phyloP scores from a whole-genome alignment of 176 grass and related monocot genomes.

The Ananas comosus region DNA sequence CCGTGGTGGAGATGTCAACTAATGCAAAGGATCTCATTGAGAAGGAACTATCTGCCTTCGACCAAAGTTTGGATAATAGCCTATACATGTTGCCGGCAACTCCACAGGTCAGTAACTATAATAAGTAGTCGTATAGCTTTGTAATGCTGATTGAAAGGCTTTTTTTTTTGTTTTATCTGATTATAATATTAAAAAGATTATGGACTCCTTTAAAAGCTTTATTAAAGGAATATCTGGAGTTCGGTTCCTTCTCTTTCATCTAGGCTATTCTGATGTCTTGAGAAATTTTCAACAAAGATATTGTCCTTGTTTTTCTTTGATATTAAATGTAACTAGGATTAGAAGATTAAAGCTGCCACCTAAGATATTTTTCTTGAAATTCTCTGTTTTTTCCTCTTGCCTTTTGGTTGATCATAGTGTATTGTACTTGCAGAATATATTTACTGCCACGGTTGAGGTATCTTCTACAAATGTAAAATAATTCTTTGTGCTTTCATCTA shows the following conservation, averaged over 20 bases:
- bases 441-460: background rate
- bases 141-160: background rate
- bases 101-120: slow-evolving; percentile 57
- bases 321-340: background rate
- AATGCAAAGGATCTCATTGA: slow-evolving; percentile 86
- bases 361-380: no score
- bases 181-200: slow-evolving; percentile 1
- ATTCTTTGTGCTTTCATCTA: slow-evolving; percentile 9
- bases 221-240: background rate
- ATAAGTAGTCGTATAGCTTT: background rate
- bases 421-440: slow-evolving; percentile 9
- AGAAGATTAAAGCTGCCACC: no score
- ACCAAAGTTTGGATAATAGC: slow-evolving; percentile 89
- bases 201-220: background rate
- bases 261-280: background rate
- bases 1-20: slow-evolving; percentile 83
- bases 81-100: slow-evolving; percentile 76
- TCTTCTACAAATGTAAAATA: background rate
- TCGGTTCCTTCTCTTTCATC: background rate
- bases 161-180: background rate
- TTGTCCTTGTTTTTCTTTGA: background rate
- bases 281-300: background rate
- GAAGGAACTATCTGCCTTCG: slow-evolving; percentile 67
- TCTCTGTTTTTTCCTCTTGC: no score
- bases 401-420: background rate